Evolutionary conservation across 208 protist genomes (phyloP).

Genomic region (Leishmania braziliensis): DNA sequence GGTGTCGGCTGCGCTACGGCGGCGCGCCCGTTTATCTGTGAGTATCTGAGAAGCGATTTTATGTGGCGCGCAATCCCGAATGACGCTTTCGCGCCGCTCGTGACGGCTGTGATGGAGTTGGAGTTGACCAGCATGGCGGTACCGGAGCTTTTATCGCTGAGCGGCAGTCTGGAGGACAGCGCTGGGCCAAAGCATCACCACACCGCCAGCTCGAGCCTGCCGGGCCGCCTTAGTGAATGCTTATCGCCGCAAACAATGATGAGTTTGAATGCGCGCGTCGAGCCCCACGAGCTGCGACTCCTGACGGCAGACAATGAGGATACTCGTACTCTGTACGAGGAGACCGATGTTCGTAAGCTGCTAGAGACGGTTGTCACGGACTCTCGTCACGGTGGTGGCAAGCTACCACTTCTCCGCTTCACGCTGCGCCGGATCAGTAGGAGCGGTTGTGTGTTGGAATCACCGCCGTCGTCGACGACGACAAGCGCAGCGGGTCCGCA

Average conservation of each 20-base stretch:
- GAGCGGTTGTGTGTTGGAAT: constrained; percentile 1
- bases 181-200: neutral
- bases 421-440: neutral
- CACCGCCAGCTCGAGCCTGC: neutral
- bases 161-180: neutral
- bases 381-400: neutral
- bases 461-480: neutral
- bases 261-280: constrained; percentile 1
- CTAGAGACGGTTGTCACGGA: neutral
- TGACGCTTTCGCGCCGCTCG: constrained; percentile 1
- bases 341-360: neutral
- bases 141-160: neutral
- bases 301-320: constrained; percentile 3
- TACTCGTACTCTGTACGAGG: neutral
- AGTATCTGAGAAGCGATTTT: neutral
- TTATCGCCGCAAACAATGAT: neutral
- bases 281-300: constrained; percentile 6
- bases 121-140: neutral
- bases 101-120: neutral
- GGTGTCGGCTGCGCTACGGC: neutral
- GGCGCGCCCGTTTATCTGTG: neutral
- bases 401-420: neutral
- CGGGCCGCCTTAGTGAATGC: neutral
- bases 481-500: neutral
- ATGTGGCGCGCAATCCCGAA: neutral